These are phyloP conservation scores for Knufia petricola DNA, from an alignment of 2,329 filamentous ascomycete species.

Conservation along the genomic window DNA sequence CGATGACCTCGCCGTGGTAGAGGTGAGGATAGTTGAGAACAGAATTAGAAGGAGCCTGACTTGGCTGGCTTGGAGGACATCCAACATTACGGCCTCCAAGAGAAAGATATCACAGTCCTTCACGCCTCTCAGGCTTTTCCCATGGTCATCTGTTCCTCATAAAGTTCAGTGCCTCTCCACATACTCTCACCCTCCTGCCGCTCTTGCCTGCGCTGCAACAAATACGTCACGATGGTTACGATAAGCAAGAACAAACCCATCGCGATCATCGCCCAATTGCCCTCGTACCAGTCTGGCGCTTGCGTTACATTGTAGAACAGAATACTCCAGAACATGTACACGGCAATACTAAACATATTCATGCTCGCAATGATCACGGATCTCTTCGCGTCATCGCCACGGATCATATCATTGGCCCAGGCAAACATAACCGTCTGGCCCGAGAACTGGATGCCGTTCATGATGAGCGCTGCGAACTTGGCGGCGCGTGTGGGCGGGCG, in stretches of 20 bases:
- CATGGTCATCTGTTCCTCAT: neutral
- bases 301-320: slow-evolving; percentile 19
- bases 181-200: neutral
- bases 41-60: too few relatives aligned
- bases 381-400: slow-evolving; percentile 16
- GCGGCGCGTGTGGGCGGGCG: slow-evolving; percentile 8
- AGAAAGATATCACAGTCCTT: neutral
- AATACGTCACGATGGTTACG: slow-evolving; percentile 3
- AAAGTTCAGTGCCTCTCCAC: neutral
- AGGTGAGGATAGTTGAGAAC: too few relatives aligned
- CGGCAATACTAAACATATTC: slow-evolving; percentile 18
- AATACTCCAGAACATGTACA: slow-evolving; percentile 20
- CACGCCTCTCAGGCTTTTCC: neutral
- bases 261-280: slow-evolving; percentile 13
- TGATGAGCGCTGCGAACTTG: slow-evolving; percentile 14
- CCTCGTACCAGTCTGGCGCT: slow-evolving; percentile 12
- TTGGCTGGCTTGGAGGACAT: too few relatives aligned
- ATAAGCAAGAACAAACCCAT: slow-evolving; percentile 9
- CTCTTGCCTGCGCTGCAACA: slow-evolving; percentile 8
- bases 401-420: slow-evolving; percentile 17
- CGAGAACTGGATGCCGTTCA: slow-evolving; percentile 18
- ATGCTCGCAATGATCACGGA: slow-evolving; percentile 17
- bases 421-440: slow-evolving; percentile 19
- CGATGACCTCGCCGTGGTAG: too few relatives aligned
- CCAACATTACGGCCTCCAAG: too few relatives aligned